Base-by-base conservation (phyloP, 768 basidiomycete species). In the Exidia glandulosa region DNA sequence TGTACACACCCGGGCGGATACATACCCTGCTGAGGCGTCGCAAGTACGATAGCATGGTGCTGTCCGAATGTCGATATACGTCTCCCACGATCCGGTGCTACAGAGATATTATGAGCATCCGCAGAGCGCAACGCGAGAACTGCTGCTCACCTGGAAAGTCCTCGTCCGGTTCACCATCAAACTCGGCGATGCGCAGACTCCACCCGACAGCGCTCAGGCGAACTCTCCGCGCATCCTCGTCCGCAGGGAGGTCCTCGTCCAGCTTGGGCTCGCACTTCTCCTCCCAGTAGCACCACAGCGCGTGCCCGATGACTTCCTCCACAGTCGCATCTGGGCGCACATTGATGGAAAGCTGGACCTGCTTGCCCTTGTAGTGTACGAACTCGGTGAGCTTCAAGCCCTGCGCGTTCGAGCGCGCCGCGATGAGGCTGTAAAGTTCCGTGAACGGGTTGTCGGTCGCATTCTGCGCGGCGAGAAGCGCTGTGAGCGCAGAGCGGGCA, bases 151-250 rank as follows among this genome's bases (percentile, higher is more conserved):
- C 9, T 27, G 95, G 96, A 68, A 94, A 98, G 74, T 99, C 96
- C 70, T 97, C 96, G 69, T 99, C 96, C 1, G 98, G 92, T 71
- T 97, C 95, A 16, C 96, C 96, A 70, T 98, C 94, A 50, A 94
- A 90, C 66, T 99, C 96, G 1, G 93, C 90, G 59, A 98, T 93
- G 61, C 92, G 77, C 73, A 99, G 70, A 37, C 91, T 86, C 95
- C 96, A 99, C 1, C 91, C 93, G 3, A 89, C 77, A 0, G 90
- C 88, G 50, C 84, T 87, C 55, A 91, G 74, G 63, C 74, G 77
- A 1, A 77, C 77, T 19, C 75, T 74, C 72, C 81, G 76, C 66
- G 79, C 83, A 33, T 81, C 78, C 63, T 90, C 86, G 30, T 83
- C 80, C 62, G 83, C 82, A 3, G 77, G 80, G 57, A 85, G 63